Evolutionary conservation across 202 grass and related monocot genomes (phyloP), one percentile per base, ranked within the genome.

Genomic region (Setaria italica): DNA sequence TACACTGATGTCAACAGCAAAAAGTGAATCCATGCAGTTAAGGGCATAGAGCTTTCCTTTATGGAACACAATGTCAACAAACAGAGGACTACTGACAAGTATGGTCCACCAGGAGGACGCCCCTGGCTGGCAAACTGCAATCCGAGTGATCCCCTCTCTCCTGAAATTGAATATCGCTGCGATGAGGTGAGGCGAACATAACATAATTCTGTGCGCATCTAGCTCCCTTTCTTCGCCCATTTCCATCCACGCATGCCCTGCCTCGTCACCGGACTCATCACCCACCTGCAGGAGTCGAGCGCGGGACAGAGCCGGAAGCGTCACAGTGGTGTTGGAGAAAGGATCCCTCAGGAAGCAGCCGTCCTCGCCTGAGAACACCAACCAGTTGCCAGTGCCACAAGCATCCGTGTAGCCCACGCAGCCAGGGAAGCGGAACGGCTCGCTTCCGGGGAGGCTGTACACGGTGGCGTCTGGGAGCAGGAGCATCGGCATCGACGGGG

Each of bases 71-170:
- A 68, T 68, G 66, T 68, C 37, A 43, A 11, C 4, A 11, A 68
- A 57, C 54, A 20, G 16, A 57, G 54, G 54, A 42, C 6, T 9
- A 77, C 64, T 2, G 20, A 9, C 0, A 4, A 45, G 0, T 6
- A 78, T 54, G 5, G 65, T 79, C 83, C 83, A 85, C 8, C 41
- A 85, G 0, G 55, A 70, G 16, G 16, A 46, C 8, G 43, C 43
- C 43, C 43, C 43, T 46, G 43, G 43, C 1, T 46, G 42, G 66
- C 75, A 85, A 5, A 85, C 46, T 4, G 64, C 60, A 78, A 85
- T 70, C 73, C 77, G 63, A 29, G 17, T 12, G 11, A 0, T 19
- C 0, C 0, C 16, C 54, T 2, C 19, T 4, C 8, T 41, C 35
- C 0, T n/a, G 17, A n/a, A 68, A 0, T 5, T n/a, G 37, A 68